Evolutionary conservation across 83 land plant species (phyloP), one percentile per base, ranked within the genome.

Genomic region (Larix sibirica): DNA sequence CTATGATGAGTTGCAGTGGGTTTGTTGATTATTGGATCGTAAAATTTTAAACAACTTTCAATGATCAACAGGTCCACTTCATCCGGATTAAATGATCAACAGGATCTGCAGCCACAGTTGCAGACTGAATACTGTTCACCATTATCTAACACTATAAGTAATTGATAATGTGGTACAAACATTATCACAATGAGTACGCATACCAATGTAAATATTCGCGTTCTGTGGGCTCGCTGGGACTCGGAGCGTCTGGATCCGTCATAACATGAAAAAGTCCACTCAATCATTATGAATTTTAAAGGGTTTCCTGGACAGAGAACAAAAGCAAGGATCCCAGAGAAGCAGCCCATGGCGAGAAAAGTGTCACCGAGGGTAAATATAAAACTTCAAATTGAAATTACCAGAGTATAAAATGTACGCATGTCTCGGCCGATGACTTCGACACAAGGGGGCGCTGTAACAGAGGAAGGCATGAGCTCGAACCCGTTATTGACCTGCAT

Each of bases 381-480:
- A 12, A 67, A 84, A 58, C 10, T 31, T 1, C 28, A 12, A 38
- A 60, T 42, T 23, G 81, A 54, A 56, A 64, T 36, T 65, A 65
- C 95, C 90, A 90, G 81, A 10, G 95, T 93, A 79, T 84, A 93
- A 84, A 89, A 93, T 8, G 91, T 60, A 62, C 95, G 86, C 83
- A 87, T 14, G 63, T 93, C 93, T 60, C 90, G 91, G 0, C 91
- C 95, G 16, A 87, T 81, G 68, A 93, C 78, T 40, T 90, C 89
- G 20, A 89, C 93, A 79, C 83, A 86, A 40, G 95, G 95, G 4
- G 79, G 86, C 36, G 74, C 9, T 16, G 79, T 50, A 12, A 93
- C 82, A 23, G 89, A 33, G 6, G 93, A 89, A 24, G 95, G 95
- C 65, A 58, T 81, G 78, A 89, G 59, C 82, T 93, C 95, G 77